Conservation (phyloP, 2,329 filamentous ascomycete species). For the Aspergillus oerlinghausenensis region DNA sequence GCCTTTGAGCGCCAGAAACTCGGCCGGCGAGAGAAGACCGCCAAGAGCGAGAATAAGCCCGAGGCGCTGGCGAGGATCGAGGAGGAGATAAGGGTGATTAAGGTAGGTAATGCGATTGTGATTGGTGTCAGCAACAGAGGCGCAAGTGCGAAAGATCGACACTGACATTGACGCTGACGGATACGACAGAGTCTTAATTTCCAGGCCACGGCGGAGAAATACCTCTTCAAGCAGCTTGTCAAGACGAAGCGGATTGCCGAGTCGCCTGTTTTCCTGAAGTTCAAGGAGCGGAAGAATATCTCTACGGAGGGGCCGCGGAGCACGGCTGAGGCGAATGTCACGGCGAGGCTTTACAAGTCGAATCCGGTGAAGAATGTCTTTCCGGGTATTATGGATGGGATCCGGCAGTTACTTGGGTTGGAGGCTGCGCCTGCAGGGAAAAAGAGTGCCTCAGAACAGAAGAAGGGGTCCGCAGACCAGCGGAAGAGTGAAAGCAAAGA, state of each 20-base stretch:
- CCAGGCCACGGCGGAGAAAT: constrained; percentile 46
- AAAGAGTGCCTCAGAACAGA: constrained; percentile 7
- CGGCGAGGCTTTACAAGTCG: constrained; percentile 57
- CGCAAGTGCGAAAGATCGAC: constrained; percentile 4
- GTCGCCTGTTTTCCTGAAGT: constrained; percentile 43
- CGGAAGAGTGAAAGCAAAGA: constrained; percentile 2
- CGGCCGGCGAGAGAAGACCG: constrained; percentile 54
- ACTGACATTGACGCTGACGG: no score
- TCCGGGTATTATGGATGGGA: constrained; percentile 41
- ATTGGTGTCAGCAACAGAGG: not conserved
- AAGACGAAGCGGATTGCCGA: constrained; percentile 56
- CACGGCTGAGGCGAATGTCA: constrained; percentile 52
- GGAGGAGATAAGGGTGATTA: constrained; percentile 54
- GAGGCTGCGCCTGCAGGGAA: constrained; percentile 20
- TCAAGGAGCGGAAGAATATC: constrained; percentile 36
- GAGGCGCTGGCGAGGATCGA: constrained; percentile 43
- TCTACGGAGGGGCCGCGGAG: constrained; percentile 37
- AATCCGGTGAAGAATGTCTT: constrained; percentile 54
- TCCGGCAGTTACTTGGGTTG: constrained; percentile 37
- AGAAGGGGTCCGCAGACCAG: constrained; percentile 4
- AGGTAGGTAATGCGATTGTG: constrained; percentile 36
- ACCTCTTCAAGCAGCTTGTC: constrained; percentile 53
- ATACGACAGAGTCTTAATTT: constrained; percentile 47
- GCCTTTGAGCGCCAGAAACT: constrained; percentile 62
- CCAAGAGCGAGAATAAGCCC: constrained; percentile 41